A percentile compares a stretch with the other conserved stretches of the same genome.
phyloP scores from a whole-genome alignment of 345 rosid genomes.

The Salix exigua region DNA sequence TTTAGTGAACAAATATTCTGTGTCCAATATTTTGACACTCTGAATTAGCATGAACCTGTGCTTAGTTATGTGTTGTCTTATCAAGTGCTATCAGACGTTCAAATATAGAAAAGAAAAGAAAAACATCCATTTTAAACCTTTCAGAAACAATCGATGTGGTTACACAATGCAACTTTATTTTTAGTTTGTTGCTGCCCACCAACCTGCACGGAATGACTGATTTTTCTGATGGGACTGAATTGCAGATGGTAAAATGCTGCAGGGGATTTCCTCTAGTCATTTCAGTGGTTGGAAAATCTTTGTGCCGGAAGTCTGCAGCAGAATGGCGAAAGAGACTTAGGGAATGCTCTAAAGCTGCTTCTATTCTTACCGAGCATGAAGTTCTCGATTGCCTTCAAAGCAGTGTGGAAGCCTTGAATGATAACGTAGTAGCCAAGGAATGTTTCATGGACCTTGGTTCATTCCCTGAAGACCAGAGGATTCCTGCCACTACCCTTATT shows the following conservation, averaged over 20 bases:
- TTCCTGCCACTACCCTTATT: constrained; percentile 17
- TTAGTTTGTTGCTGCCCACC: neutral
- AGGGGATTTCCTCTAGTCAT: constrained; percentile 27
- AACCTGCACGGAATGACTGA: neutral
- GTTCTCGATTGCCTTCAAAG: constrained; percentile 22
- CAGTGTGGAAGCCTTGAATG: constrained; percentile 24
- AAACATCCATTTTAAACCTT: neutral
- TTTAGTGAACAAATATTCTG: no score
- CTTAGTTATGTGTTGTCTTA: no score
- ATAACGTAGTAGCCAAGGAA: constrained; percentile 9
- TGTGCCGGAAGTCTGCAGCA: constrained; percentile 10
- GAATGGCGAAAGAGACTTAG: constrained; percentile 15
- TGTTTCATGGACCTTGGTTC: constrained; percentile 30
- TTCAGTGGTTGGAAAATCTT: constrained; percentile 21
- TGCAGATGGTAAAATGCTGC: constrained; percentile 24
- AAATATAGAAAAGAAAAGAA: neutral
- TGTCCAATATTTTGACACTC: no score
- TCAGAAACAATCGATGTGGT: neutral
- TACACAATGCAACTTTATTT: neutral
- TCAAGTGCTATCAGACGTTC: no score
- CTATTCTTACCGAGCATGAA: constrained; percentile 6
- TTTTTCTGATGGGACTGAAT: neutral
- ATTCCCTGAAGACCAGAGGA: constrained; percentile 24
- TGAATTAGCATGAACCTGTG: no score
- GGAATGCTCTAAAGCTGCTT: constrained; percentile 14